Percentiles rank a stretch among this genome's conserved stretches.
Evolutionary conservation across 2,329 filamentous ascomycete species (phyloP).

Genomic region (Pseudofabraea citricarpa): DNA sequence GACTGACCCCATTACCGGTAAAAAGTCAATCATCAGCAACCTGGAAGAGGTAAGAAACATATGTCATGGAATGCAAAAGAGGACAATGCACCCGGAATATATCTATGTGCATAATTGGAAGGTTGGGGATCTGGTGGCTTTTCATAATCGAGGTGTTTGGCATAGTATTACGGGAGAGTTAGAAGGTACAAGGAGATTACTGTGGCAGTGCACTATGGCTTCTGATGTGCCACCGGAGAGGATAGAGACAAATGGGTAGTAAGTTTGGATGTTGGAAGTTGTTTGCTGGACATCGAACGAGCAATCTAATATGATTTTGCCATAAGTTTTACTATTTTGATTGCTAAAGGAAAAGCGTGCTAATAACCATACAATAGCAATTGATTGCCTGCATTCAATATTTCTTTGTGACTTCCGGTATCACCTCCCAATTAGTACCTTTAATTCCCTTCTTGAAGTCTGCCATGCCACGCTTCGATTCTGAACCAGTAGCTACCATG

Average conservation of each 20-base stretch:
- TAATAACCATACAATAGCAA: too few relatives aligned
- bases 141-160: conserved; percentile 29
- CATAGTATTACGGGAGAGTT: conserved; percentile 28
- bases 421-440: conserved; percentile 5
- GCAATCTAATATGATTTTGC: too few relatives aligned
- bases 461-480: not conserved
- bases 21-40: conserved; percentile 12
- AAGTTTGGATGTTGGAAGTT: too few relatives aligned
- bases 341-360: too few relatives aligned
- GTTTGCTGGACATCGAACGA: too few relatives aligned
- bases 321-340: too few relatives aligned
- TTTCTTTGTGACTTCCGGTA: not conserved
- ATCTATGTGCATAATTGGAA: conserved; percentile 28
- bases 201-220: conserved; percentile 28
- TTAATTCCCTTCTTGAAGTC: conserved; percentile 3
- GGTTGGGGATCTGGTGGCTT: conserved; percentile 27
- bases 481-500: conserved; percentile 5
- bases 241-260: too few relatives aligned
- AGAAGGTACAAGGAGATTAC: conserved; percentile 18
- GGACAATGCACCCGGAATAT: conserved; percentile 22
- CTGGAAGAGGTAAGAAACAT: conserved; percentile 19
- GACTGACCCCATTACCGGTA: conserved; percentile 14
- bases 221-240: conserved; percentile 14
- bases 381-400: not conserved
- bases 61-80: conserved; percentile 23